phyloP scores from a whole-genome alignment of 1,139 yeast genomes.

The Hyphopichia pseudoburtonii region DNA sequence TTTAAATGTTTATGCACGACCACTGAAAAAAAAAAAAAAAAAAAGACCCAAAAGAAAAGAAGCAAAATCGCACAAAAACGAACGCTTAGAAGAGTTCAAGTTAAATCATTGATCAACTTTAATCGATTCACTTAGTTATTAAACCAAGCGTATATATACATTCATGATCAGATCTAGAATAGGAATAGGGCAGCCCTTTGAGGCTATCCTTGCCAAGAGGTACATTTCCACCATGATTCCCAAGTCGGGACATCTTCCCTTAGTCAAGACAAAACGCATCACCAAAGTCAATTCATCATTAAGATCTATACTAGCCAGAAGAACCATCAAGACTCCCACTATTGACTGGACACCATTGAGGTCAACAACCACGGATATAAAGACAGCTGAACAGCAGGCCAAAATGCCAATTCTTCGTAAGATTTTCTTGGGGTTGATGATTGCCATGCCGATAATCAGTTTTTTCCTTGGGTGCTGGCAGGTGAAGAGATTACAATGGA shows the following conservation, averaged over 20 bases:
- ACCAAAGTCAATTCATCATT: not conserved
- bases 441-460: constrained; percentile 86
- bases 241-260: not conserved
- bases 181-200: not conserved
- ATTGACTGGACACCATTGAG: constrained; percentile 83
- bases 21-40: too few relatives aligned
- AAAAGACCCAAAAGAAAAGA: too few relatives aligned
- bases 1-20: too few relatives aligned
- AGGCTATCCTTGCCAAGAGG: not conserved
- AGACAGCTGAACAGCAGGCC: constrained; percentile 40
- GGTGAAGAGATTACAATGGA: constrained; percentile 81
- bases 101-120: too few relatives aligned
- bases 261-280: not conserved
- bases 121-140: too few relatives aligned
- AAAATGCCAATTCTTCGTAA: constrained; percentile 42
- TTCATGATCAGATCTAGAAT: not conserved
- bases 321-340: constrained; percentile 61
- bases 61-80: too few relatives aligned
- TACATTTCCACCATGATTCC: not conserved
- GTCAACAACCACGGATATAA: constrained; percentile 47
- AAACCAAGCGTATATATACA: too few relatives aligned
- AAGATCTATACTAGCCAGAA: too few relatives aligned
- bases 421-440: constrained; percentile 56
- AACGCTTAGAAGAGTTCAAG: too few relatives aligned
- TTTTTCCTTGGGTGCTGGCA: constrained; percentile 96